Evolutionary conservation across 805 yeast genomes (phyloP).

Genomic region (Groenewaldozyma tartarivorans): DNA sequence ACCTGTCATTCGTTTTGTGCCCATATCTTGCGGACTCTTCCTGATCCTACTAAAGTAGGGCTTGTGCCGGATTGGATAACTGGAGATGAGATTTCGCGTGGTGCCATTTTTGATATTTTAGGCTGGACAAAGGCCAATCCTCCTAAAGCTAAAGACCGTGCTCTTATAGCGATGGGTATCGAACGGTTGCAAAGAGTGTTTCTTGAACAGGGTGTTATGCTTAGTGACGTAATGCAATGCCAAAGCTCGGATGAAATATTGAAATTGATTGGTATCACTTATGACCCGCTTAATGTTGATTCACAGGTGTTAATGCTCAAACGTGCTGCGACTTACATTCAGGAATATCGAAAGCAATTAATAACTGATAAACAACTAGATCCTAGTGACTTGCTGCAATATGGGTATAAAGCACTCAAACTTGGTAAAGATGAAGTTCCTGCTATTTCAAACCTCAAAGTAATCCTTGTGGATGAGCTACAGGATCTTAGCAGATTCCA

Average conservation of each 20-base stretch:
- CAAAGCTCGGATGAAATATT: neutral
- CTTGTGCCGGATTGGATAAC: conserved; percentile 34
- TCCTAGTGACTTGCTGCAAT: conserved; percentile 10
- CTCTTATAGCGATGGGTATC: no score
- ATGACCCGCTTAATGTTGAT: neutral
- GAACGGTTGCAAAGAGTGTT: neutral
- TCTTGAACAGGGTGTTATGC: neutral
- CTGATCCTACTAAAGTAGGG: conserved; percentile 41
- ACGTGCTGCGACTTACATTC: neutral
- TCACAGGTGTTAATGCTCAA: neutral
- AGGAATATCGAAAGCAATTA: conserved; percentile 6
- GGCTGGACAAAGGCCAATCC: neutral
- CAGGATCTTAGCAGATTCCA: conserved; percentile 85
- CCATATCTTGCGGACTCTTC: neutral
- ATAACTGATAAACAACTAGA: conserved; percentile 7
- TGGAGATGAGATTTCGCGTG: conserved; percentile 8
- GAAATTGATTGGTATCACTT: no score
- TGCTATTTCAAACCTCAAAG: conserved; percentile 2
- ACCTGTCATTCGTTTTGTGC: conserved; percentile 85
- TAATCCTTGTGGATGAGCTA: conserved; percentile 84
- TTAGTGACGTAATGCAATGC: neutral
- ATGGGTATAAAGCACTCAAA: conserved; percentile 7
- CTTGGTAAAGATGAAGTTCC: neutral
- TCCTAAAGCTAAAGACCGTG: neutral
- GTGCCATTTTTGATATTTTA: neutral